A percentile compares a stretch with the other conserved stretches of the same genome.
Evolutionary conservation across 2,329 filamentous ascomycete genomes (phyloP).

Genomic region (Alternaria hordeiaustralica): DNA sequence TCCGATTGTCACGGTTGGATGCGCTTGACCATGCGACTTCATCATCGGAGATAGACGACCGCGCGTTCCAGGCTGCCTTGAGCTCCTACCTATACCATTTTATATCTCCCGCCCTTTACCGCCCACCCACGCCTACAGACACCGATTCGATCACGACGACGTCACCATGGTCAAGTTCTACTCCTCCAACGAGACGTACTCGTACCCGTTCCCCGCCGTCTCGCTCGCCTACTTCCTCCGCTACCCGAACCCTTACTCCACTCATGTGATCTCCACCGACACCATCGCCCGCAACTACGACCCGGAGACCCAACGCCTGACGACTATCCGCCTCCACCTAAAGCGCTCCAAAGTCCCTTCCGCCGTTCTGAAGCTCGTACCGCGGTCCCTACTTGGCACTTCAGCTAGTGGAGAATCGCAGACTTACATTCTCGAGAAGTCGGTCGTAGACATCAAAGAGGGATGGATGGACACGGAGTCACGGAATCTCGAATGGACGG

Average conservation of each 20-base stretch:
- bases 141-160: background rate
- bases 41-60: constrained; percentile 29
- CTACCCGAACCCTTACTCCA: constrained; percentile 85
- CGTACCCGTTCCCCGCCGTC: constrained; percentile 83
- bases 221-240: constrained; percentile 89
- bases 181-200: constrained; percentile 70
- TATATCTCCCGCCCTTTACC: background rate
- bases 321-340: constrained; percentile 79
- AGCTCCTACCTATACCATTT: constrained; percentile 18
- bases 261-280: constrained; percentile 82
- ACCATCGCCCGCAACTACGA: constrained; percentile 79
- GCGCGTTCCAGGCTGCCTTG: constrained; percentile 25
- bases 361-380: constrained; percentile 77
- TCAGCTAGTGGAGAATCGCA: constrained; percentile 68
- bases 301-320: constrained; percentile 73
- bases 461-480: constrained; percentile 86
- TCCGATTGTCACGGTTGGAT: constrained; percentile 31
- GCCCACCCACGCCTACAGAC: background rate
- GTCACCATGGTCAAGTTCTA: constrained; percentile 60
- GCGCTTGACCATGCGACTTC: constrained; percentile 38
- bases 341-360: constrained; percentile 81
- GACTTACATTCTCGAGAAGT: constrained; percentile 81
- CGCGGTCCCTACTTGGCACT: constrained; percentile 70
- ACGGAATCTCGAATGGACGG: constrained; percentile 81
- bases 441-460: constrained; percentile 77